Conservation (phyloP, 176 grass and related monocot species). For the Phragmites australis region DNA sequence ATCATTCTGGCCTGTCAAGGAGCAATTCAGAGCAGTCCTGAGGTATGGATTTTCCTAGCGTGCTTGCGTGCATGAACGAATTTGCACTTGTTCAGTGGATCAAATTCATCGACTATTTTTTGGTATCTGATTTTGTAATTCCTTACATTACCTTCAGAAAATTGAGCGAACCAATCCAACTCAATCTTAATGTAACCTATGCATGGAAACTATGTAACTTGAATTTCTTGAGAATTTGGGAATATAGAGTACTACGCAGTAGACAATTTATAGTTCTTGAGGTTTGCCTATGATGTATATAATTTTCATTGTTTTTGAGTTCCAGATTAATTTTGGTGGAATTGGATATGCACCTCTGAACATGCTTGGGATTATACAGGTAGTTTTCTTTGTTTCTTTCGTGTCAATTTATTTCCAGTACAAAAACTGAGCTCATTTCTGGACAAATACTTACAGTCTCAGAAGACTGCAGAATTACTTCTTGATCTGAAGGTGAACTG, state of each 20-base stretch:
- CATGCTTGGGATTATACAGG: conserved; percentile 97
- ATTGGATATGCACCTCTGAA: conserved; percentile 80
- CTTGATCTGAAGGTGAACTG: conserved; percentile 67
- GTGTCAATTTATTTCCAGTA: conserved; percentile 18
- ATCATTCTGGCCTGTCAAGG: conserved; percentile 89
- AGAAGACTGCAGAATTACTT: conserved; percentile 90
- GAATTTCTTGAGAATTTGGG: not conserved
- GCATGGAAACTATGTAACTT: conserved; percentile 9
- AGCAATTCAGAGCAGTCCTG: conserved; percentile 57
- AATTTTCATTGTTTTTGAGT: conserved; percentile 18
- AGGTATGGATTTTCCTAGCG: conserved; percentile 43
- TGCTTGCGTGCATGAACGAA: not conserved
- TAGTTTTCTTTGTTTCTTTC: conserved; percentile 26
- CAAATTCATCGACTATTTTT: not conserved
- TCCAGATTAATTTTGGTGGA: conserved; percentile 59
- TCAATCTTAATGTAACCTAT: not conserved
- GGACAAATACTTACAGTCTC: conserved; percentile 57
- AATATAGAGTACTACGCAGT: not conserved
- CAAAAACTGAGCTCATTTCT: conserved; percentile 2
- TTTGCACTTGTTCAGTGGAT: not conserved
- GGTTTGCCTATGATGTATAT: not conserved
- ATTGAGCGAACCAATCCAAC: not conserved
- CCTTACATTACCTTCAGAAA: not conserved
- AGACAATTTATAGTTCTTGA: conserved; percentile 1
- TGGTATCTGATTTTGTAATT: not conserved